Percentiles rank a stretch among this genome's conserved stretches.
Conservation (phyloP, 2,329 filamentous ascomycete genomes). For the Monosporascus sp. region DNA sequence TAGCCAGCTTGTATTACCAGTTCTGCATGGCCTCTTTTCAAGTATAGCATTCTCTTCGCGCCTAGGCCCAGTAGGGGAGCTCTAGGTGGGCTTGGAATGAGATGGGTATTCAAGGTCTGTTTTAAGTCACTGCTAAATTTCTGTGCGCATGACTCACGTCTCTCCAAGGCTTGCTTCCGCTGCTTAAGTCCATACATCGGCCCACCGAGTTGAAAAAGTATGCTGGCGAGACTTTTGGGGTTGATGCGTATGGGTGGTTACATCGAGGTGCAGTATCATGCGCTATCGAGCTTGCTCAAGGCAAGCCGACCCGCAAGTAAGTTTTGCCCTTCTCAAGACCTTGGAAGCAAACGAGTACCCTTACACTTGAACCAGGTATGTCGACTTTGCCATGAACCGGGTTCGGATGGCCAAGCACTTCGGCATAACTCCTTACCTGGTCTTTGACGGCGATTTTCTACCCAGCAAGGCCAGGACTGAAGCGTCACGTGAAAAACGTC, state of each 20-base stretch:
- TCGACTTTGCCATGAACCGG: constrained; percentile 84
- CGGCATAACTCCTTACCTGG: constrained; percentile 87
- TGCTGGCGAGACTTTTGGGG: constrained; percentile 80
- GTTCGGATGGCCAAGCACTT: constrained; percentile 94
- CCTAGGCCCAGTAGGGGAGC: constrained; percentile 4
- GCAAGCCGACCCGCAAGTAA: constrained; percentile 82
- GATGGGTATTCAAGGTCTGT: constrained; percentile 28
- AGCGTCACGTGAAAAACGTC: constrained; percentile 65
- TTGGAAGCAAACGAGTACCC: not conserved
- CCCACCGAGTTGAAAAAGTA: constrained; percentile 83
- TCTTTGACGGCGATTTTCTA: constrained; percentile 93
- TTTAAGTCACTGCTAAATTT: not conserved
- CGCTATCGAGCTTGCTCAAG: constrained; percentile 84
- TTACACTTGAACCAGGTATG: constrained; percentile 56
- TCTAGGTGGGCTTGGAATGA: constrained; percentile 3
- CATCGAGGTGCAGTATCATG: constrained; percentile 89
- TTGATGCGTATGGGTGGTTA: constrained; percentile 97
- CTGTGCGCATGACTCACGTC: constrained; percentile 13
- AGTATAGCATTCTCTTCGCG: constrained; percentile 1
- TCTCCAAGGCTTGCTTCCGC: constrained; percentile 69
- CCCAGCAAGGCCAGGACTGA: constrained; percentile 92
- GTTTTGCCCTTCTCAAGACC: constrained; percentile 24
- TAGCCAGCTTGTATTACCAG: not conserved
- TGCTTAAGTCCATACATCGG: constrained; percentile 95
- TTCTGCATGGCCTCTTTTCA: constrained; percentile 8